Evolutionary conservation across 1,284 basidiomycete genomes (phyloP), one percentile per base, ranked within the genome.

Genomic region (Fomitopsis palustris): DNA sequence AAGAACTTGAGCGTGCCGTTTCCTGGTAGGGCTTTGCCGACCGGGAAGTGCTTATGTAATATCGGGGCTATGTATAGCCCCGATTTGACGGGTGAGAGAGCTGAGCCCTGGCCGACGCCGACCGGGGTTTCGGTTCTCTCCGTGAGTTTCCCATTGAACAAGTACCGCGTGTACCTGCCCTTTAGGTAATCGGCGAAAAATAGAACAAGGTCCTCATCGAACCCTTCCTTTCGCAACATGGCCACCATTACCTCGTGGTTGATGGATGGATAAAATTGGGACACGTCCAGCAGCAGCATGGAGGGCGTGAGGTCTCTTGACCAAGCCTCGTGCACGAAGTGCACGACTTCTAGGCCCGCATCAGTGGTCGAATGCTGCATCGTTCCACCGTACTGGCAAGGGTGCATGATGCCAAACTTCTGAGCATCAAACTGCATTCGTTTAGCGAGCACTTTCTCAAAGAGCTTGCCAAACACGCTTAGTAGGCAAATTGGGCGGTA

Each of bases 11-110:
- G n/a, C n/a, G n/a, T n/a, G n/a, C n/a, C 35, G 16, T 8, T 16
- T 37, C 16, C 35, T 8, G 35, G 35, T 37, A 7, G 0, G 78
- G 71, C 69, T 74, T n/a, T n/a, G n/a, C n/a, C n/a, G n/a, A n/a
- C n/a, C n/a, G n/a, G n/a, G n/a, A n/a, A n/a, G n/a, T n/a, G n/a
- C n/a, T n/a, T n/a, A n/a, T n/a, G n/a, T n/a, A n/a, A n/a, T n/a
- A n/a, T n/a, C n/a, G n/a, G n/a, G 7, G 7, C 17, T 21, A 29
- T n/a, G 43, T 8, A 23, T 10, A 9, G 43, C 43, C 43, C n/a
- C n/a, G n/a, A n/a, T n/a, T n/a, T n/a, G n/a, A n/a, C n/a, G n/a
- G n/a, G n/a, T n/a, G n/a, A n/a, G n/a, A n/a, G n/a, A n/a, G n/a
- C n/a, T n/a, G n/a, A n/a, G n/a, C n/a, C n/a, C n/a, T n/a, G n/a